Evolutionary conservation across 495 filamentous ascomycete genomes (phyloP), one percentile per base, ranked within the genome.

Genomic region (Achaetomiella virescens): DNA sequence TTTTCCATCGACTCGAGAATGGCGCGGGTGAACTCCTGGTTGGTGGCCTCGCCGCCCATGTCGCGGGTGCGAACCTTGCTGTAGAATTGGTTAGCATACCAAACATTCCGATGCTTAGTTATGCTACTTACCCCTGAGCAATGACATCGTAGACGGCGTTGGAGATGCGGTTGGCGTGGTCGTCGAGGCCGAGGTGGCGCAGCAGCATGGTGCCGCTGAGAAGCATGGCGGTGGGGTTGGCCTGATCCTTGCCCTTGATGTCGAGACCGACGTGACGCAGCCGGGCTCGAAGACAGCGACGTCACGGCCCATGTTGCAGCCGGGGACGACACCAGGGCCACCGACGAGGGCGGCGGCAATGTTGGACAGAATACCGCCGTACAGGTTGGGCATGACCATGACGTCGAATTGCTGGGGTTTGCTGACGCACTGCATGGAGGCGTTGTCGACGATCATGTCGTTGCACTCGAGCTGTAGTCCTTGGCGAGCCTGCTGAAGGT

Each of bases 371-470:
- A 98, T 98, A 61, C 95, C 95, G 72, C 93, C 93, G 78, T 98
- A 98, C 68, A 98, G 78, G 77, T 98, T 98, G 55, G 93, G 93
- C 93, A 98, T 98, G 70, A 98, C 93, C 89, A 98, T 89, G 61
- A 98, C 93, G 72, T 97, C 95, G 67, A 97, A 97, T 75, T 98
- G 93, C 78, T 98, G 93, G 56, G 93, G 93, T 51, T 81, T 78
- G 49, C 89, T 91, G 53, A 97, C 93, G 74, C 89, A 91, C 77
- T 98, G 95, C 93, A 98, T 97, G 61, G 89, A 95, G 58, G 93
- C 95, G 73, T 98, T 98, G 75, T 98, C 93, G 64, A 98, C 95
- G 70, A 98, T 97, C 92, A 97, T 96, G 74, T 97, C 95, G 75
- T 92, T 93, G 54, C 86, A 84, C 78, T 95, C 89, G 55, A 98